Conservation (phyloP, 2,329 filamentous ascomycete genomes). For the Beauveria asiatica region DNA sequence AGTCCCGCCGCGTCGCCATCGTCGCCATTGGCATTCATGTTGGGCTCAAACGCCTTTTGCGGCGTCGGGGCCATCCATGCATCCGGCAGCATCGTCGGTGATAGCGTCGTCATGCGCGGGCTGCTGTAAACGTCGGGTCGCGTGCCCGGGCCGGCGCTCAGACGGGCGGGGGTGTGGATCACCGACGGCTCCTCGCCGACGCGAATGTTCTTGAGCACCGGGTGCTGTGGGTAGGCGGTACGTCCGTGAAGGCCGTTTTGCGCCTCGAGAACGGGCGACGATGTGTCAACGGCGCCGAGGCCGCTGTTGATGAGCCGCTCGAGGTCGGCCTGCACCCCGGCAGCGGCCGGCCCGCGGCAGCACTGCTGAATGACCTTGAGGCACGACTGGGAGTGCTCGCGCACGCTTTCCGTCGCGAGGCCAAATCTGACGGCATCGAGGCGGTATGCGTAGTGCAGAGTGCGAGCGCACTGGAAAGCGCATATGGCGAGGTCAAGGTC, state of each 20-base stretch:
- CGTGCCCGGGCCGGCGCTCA: not conserved
- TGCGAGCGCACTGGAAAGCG: constrained; percentile 45
- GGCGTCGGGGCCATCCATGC: constrained; percentile 7
- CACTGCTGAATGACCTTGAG: constrained; percentile 42
- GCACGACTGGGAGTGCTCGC: constrained; percentile 43
- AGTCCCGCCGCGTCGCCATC: not conserved
- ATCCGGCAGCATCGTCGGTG: constrained; percentile 12
- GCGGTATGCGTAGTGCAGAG: constrained; percentile 43
- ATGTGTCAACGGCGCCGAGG: constrained; percentile 19
- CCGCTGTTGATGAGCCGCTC: constrained; percentile 43
- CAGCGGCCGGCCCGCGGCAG: constrained; percentile 41
- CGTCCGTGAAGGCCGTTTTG: constrained; percentile 8
- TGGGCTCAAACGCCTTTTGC: constrained; percentile 9
- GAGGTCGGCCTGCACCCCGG: constrained; percentile 38
- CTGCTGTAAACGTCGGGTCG: constrained; percentile 18
- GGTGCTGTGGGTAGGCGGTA: constrained; percentile 8
- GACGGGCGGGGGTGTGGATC: constrained; percentile 5
- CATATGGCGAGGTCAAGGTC: constrained; percentile 48
- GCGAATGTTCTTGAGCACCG: constrained; percentile 9
- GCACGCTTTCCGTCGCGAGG: constrained; percentile 36
- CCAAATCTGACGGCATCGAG: constrained; percentile 34
- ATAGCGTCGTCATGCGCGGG: constrained; percentile 11
- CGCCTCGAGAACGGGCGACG: constrained; percentile 8
- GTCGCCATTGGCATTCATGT: constrained; percentile 11
- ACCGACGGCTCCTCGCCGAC: constrained; percentile 13